These are phyloP conservation scores for Calvatia gigantea DNA, from an alignment of 768 basidiomycete genomes.

Conservation along the genomic window DNA sequence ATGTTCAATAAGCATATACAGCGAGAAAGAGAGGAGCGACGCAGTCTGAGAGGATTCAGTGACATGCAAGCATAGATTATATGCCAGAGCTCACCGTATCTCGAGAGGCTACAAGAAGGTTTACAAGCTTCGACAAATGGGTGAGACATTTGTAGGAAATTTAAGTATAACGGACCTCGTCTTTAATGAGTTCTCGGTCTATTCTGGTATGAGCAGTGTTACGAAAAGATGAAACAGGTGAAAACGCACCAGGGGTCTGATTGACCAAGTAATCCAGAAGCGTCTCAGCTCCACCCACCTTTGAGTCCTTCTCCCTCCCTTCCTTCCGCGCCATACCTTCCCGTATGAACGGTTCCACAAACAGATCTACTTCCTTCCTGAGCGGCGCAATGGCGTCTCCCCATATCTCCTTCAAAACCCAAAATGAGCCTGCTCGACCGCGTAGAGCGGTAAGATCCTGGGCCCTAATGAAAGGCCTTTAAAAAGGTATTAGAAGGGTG, in stretches of 20 bases:
- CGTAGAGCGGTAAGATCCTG: conserved; percentile 24
- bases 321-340: conserved; percentile 40
- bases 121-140: conserved; percentile 25
- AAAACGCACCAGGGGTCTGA: conserved; percentile 42
- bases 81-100: conserved; percentile 39
- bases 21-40: conserved; percentile 34
- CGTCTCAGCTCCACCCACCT: conserved; percentile 36
- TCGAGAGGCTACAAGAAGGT: conserved; percentile 53
- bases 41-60: conserved; percentile 27
- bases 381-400: conserved; percentile 38
- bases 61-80: neutral
- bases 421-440: conserved; percentile 20
- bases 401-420: conserved; percentile 54
- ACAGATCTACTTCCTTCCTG: conserved; percentile 41
- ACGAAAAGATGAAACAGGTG: neutral
- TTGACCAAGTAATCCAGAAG: conserved; percentile 48
- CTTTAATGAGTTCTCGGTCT: conserved; percentile 36
- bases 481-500: conserved; percentile 34
- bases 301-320: neutral
- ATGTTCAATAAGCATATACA: conserved; percentile 38
- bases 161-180: conserved; percentile 21
- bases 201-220: neutral
- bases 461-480: conserved; percentile 41
- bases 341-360: conserved; percentile 48
- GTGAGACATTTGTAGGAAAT: neutral